phyloP scores from a whole-genome alignment of 148 eudicot species.

The Suaeda aralocaspica region DNA sequence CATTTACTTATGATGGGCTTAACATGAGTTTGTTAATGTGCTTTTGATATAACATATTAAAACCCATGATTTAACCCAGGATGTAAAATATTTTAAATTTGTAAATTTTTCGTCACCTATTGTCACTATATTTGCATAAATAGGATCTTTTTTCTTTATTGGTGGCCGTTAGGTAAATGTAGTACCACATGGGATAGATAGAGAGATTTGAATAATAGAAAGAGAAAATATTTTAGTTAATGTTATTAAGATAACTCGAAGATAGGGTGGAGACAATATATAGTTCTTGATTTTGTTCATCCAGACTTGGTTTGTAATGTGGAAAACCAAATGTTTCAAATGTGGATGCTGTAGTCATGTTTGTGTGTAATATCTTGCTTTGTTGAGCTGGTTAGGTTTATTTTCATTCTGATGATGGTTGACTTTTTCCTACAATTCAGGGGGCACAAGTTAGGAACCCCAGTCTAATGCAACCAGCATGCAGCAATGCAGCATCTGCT shows the following conservation, averaged over 20 bases:
- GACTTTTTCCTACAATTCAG: slow-evolving; percentile 23
- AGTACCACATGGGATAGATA: background rate
- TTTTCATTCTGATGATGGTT: background rate
- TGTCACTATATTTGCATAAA: background rate
- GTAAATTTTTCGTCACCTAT: background rate
- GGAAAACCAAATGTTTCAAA: too few relatives aligned
- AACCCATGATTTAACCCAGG: background rate
- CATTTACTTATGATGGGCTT: background rate
- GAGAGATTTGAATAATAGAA: background rate
- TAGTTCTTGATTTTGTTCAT: background rate
- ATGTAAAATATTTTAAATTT: background rate
- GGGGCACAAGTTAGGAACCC: slow-evolving; percentile 29
- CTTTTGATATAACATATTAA: too few relatives aligned
- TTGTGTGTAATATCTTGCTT: background rate
- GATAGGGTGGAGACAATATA: background rate
- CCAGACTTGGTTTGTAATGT: background rate
- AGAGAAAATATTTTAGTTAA: too few relatives aligned
- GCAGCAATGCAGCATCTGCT: slow-evolving; percentile 55
- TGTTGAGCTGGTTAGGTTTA: background rate
- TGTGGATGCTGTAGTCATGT: too few relatives aligned
- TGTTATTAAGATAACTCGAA: background rate
- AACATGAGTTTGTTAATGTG: too few relatives aligned
- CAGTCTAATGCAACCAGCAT: slow-evolving; percentile 37
- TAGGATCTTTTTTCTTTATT: background rate
- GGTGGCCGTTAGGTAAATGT: background rate